phyloP scores from a whole-genome alignment of 176 grass and related monocot genomes.

The Triticum turgidum region DNA sequence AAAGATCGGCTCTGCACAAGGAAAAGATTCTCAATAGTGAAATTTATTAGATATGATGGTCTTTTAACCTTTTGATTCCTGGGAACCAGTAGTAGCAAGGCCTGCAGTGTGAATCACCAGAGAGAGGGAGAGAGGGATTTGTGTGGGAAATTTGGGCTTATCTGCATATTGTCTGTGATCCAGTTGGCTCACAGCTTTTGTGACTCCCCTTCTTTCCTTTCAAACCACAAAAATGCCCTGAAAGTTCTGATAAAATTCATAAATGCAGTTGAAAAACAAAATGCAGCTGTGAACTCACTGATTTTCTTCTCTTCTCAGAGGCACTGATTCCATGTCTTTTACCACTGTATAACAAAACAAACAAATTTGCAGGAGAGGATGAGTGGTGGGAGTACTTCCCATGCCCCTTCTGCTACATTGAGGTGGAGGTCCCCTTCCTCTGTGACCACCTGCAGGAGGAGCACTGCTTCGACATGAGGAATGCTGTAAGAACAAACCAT shows the following conservation, averaged over 20 bases:
- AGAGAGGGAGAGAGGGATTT: background rate
- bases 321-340: background rate
- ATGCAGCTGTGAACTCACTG: background rate
- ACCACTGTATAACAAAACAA: background rate
- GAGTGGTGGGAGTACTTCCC: conserved; percentile 68
- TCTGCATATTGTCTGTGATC: background rate
- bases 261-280: background rate
- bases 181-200: conserved; percentile 11
- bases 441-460: conserved; percentile 62
- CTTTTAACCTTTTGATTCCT: background rate
- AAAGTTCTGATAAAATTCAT: background rate
- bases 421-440: conserved; percentile 55
- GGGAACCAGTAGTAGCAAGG: too few relatives aligned
- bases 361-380: conserved; percentile 24
- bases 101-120: background rate
- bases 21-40: background rate
- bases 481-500: conserved; percentile 30
- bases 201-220: background rate
- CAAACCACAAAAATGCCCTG: background rate
- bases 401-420: conserved; percentile 65
- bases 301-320: background rate
- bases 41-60: background rate
- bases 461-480: conserved; percentile 66
- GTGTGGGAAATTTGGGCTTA: background rate
- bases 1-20: background rate